Evolutionary conservation across 768 basidiomycete genomes (phyloP), one percentile per base, ranked within the genome.

Genomic region (Gautieria morchelliformis): DNA sequence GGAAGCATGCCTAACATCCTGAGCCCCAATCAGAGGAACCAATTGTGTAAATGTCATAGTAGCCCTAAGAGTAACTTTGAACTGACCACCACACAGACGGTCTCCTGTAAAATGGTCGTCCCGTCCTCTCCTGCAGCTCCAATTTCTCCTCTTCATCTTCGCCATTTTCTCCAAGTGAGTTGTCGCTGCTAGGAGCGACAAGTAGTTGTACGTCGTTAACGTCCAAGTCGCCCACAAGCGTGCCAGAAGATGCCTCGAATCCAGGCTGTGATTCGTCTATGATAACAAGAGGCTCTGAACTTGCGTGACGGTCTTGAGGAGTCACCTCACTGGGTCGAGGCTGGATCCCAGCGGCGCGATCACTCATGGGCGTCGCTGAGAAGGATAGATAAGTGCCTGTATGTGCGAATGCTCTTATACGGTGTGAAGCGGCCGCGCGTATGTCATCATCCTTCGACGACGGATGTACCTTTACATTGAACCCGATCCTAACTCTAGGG

Each of bases 71-170:
- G 27, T 20, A 35, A 32, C 30, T 50, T 17, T 7, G 24, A 10
- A 70, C 80, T 62, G 61, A 89, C 89, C 88, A 90, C 71, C 74
- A 77, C 0, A 86, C 76, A 0, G 87, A 88, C 3, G 89, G 86
- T 42, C 78, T 72, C 70, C 74, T 87, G 79, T 84, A 89, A 87
- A 88, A 90, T 3, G 87, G 83, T 35, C 56, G 37, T 30, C 19
- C n/a, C 14, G 32, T 22, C 37, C 45, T 46, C 30, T 57, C 56
- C 37, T 47, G 30, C 35, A 48, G 32, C 20, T 57, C 56, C n/a
- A 48, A 39, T 37, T 20, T 15, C 22, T 57, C 45, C 46, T 52
- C 51, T 19, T 35, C 37, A 8, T 52, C 51, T 8, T 52, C 3
- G 10, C 24, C n/a, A 10, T 33, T 30, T 9, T 15, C 27, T 15